Conservation (phyloP, 1,284 basidiomycete genomes). For the Boletellus deceptivus region DNA sequence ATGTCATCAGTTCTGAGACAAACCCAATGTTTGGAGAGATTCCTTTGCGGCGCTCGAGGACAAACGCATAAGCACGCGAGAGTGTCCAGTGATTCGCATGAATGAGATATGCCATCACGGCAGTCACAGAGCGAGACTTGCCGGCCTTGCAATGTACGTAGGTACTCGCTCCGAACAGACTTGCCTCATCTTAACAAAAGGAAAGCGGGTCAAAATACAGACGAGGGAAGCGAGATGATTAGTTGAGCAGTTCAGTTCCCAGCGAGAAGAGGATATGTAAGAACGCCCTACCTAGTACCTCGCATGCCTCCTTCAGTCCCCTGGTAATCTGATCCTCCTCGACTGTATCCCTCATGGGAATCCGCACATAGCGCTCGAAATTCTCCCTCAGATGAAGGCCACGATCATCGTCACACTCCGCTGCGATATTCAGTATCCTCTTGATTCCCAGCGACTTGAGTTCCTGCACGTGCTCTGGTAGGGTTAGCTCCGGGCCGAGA, state of each 20-base stretch:
- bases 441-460: conserved; percentile 77
- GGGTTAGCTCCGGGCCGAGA: conserved; percentile 86
- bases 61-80: conserved; percentile 86
- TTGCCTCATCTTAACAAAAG: conserved; percentile 74
- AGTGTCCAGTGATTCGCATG: conserved; percentile 96
- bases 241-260: conserved; percentile 6
- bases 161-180: conserved; percentile 81
- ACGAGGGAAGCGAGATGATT: neutral
- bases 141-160: conserved; percentile 98
- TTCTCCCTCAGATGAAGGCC: conserved; percentile 61
- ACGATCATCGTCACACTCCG: conserved; percentile 85
- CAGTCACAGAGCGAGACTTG: conserved; percentile 94
- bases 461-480: conserved; percentile 70
- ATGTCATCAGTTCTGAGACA: conserved; percentile 94
- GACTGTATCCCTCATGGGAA: conserved; percentile 93
- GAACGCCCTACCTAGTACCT: conserved; percentile 69
- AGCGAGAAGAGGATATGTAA: neutral
- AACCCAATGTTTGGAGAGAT: conserved; percentile 99
- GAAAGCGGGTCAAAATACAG: conserved; percentile 5
- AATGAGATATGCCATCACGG: conserved; percentile 96
- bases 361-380: conserved; percentile 82
- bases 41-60: conserved; percentile 84
- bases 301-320: conserved; percentile 82
- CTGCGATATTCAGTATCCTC: conserved; percentile 88
- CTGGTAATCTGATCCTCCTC: conserved; percentile 89